Conservation (phyloP, 1,284 basidiomycete species). For the Ceratobasidium sp. region DNA sequence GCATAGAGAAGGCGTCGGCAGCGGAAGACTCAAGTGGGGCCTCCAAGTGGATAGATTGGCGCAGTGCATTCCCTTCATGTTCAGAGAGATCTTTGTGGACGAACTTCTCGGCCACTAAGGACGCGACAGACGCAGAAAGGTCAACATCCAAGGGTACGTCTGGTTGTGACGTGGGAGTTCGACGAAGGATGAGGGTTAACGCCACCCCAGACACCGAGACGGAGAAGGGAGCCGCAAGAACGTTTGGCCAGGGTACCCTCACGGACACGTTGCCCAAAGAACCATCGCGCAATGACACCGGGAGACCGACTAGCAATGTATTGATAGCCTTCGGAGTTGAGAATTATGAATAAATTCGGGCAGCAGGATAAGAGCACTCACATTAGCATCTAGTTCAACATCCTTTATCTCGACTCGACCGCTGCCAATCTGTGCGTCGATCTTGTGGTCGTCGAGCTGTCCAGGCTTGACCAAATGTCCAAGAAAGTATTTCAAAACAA, state of each 20-base stretch:
- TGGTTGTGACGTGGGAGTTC: conserved; percentile 25
- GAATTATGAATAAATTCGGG: neutral
- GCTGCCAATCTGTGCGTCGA: conserved; percentile 92
- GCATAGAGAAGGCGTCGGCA: conserved; percentile 58
- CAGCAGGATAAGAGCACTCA: conserved; percentile 59
- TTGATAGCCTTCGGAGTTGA: conserved; percentile 79
- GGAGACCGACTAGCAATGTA: conserved; percentile 73
- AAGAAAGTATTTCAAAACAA: conserved; percentile 83
- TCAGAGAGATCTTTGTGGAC: conserved; percentile 82
- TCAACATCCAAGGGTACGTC: conserved; percentile 55
- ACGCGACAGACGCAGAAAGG: conserved; percentile 80
- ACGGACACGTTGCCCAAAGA: conserved; percentile 79
- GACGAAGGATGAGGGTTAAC: conserved; percentile 58
- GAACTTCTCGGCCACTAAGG: conserved; percentile 81
- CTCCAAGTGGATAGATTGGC: conserved; percentile 72
- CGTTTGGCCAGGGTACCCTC: conserved; percentile 81
- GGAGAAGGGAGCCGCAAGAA: conserved; percentile 76
- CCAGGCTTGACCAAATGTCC: conserved; percentile 90
- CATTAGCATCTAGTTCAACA: conserved; percentile 81
- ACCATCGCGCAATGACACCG: conserved; percentile 77
- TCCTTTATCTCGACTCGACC: conserved; percentile 89
- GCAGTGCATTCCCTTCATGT: conserved; percentile 76
- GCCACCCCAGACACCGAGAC: conserved; percentile 73
- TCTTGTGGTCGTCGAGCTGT: conserved; percentile 86
- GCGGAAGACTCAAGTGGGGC: conserved; percentile 46